phyloP scores from a whole-genome alignment of 2,329 filamentous ascomycete genomes.

The Chaetomiaceae sp. region DNA sequence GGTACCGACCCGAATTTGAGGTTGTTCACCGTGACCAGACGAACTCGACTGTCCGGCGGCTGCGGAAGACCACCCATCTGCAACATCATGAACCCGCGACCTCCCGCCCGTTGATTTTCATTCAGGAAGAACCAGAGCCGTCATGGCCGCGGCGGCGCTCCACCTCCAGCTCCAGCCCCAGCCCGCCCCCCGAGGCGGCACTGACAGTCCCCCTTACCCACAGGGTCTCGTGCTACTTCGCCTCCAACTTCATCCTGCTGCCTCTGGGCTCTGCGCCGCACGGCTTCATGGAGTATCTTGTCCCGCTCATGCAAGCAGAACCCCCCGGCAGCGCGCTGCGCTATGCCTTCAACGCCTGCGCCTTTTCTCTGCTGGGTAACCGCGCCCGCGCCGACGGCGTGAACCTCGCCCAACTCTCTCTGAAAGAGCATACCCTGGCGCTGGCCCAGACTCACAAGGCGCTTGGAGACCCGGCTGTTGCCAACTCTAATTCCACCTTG shows the following conservation, averaged over 20 bases:
- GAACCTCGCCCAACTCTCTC: constrained; percentile 38
- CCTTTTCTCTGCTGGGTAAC: constrained; percentile 53
- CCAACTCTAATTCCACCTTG: constrained; percentile 51
- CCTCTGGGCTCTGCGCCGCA: constrained; percentile 46
- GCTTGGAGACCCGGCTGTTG: constrained; percentile 44
- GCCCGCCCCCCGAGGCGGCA: constrained; percentile 14
- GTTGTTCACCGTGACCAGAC: constrained; percentile 25
- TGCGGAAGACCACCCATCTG: constrained; percentile 12
- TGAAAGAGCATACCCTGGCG: constrained; percentile 51
- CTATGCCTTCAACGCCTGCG: constrained; percentile 54
- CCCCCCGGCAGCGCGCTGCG: constrained; percentile 43
- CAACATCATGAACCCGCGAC: background rate
- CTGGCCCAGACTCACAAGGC: constrained; percentile 48
- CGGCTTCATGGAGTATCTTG: constrained; percentile 56
- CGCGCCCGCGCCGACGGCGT: constrained; percentile 35
- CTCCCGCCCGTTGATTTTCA: background rate
- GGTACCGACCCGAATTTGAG: constrained; percentile 24
- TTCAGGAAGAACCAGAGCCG: constrained; percentile 4
- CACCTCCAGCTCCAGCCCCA: constrained; percentile 19
- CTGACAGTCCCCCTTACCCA: constrained; percentile 34
- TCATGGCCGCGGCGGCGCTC: background rate
- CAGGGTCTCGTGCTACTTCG: constrained; percentile 53
- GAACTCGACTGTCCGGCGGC: constrained; percentile 20
- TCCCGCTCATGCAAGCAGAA: constrained; percentile 49
- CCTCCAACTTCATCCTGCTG: constrained; percentile 55